A percentile compares a stretch with the other conserved stretches of the same genome.
These are phyloP conservation scores for Penicillium nucicola DNA, from an alignment of 495 filamentous ascomycete species.

Conservation along the genomic window DNA sequence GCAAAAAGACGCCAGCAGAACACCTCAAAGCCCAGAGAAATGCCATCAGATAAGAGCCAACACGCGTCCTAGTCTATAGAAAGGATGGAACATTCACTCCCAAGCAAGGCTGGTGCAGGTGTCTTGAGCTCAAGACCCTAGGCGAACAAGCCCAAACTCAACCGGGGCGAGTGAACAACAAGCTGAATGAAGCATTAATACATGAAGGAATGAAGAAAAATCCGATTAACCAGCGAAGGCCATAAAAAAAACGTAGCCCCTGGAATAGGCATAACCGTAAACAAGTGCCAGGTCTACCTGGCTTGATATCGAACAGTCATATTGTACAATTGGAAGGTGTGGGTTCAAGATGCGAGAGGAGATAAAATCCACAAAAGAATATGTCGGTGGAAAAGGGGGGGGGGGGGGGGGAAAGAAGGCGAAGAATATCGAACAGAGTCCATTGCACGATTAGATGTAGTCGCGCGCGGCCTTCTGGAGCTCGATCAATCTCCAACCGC, in stretches of 20 bases:
- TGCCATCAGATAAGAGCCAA: conserved; percentile 25
- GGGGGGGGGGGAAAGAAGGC: background rate
- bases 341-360: conserved; percentile 5
- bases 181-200: conserved; percentile 26
- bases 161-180: conserved; percentile 13
- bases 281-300: conserved; percentile 37
- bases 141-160: conserved; percentile 4
- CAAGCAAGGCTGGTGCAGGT: background rate
- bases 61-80: conserved; percentile 21
- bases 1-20: conserved; percentile 30
- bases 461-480: conserved; percentile 97
- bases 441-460: conserved; percentile 62
- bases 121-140: conserved; percentile 1
- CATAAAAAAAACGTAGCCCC: conserved; percentile 18
- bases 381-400: conserved; percentile 2
- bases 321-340: conserved; percentile 38
- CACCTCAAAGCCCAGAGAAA: conserved; percentile 21
- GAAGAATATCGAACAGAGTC: background rate
- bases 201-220: conserved; percentile 21
- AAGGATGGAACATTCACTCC: conserved; percentile 5
- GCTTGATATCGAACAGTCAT: conserved; percentile 38
- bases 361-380: background rate
- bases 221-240: conserved; percentile 18
- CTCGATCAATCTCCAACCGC: conserved; percentile 96
- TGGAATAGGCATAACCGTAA: conserved; percentile 29